A percentile compares a stretch with the other conserved stretches of the same genome.
phyloP scores from a whole-genome alignment of 345 rosid genomes.

The Eucalyptus tenuipes region DNA sequence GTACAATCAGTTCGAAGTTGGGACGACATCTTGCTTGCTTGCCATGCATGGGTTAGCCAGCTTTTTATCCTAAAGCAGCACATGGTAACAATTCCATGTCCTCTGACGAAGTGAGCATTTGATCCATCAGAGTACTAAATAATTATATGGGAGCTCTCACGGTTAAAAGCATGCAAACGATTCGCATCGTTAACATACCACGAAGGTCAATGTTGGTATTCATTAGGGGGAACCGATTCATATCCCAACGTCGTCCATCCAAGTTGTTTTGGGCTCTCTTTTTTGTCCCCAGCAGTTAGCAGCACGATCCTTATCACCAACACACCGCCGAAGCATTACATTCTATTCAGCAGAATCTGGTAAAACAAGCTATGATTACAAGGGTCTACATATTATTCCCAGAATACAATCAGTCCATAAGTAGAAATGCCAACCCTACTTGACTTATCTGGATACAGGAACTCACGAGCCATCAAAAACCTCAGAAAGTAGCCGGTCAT shows the following conservation, averaged over 20 bases:
- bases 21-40: background rate
- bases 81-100: background rate
- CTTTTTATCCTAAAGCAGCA: background rate
- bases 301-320: background rate
- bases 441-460: background rate
- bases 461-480: background rate
- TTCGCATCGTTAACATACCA: background rate
- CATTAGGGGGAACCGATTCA: background rate
- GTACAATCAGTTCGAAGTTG: background rate
- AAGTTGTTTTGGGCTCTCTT: background rate
- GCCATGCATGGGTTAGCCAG: background rate
- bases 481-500: background rate
- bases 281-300: background rate
- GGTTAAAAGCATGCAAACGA: background rate
- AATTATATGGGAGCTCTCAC: background rate
- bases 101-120: background rate
- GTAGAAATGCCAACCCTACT: background rate
- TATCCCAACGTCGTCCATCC: background rate
- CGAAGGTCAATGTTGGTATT: background rate
- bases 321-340: background rate
- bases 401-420: background rate
- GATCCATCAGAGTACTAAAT: background rate
- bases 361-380: background rate
- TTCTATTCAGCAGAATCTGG: background rate
- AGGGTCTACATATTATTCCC: background rate